Base-by-base conservation (phyloP, 345 rosid genomes). In the Gossypioides kirkii region DNA sequence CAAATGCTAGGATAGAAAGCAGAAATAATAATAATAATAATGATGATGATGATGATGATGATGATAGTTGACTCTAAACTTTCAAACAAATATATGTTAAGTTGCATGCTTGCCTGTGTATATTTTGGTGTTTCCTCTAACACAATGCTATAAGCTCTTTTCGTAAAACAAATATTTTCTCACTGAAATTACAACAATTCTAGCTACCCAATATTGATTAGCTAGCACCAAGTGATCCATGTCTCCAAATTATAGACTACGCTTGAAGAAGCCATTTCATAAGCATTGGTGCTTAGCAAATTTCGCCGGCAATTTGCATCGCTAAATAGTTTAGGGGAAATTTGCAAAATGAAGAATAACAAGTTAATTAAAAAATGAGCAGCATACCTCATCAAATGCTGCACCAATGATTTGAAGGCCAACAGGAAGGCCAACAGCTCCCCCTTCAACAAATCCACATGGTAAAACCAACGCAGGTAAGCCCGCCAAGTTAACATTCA, bases 361-460 rank as follows among this genome's bases (percentile, higher is more conserved):
- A 77, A 49, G 42, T 42, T 59, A 14, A 45, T 45, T 10, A 26
- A 50, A 46, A 49, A 50, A 6, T 2, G 54, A 13, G 59, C 25
- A 8, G 43, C 16, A 12, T 63, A 94, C 97, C 97, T 94, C 96
- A 76, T 89, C 90, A 82, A 91, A 91, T 56, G 96, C 92, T 26
- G 92, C 82, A 77, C 98, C 96, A 53, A 91, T 89, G 89, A 94
- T 90, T 81, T 91, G 98, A 84, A 91, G 91, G 79, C 97, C 97
- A 78, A 94, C 91, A 3, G 98, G 98, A 82, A 94, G 89, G 26
- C 90, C 87, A 1, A 77, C 78, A 42, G 88, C 69, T 53, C 92
- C 97, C 0, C 88, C 96, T 65, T 91, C 91, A 63, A 88, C 93
- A 78, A 91, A 90, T 73, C 97, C 96, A 75, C 94, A 91, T 0